Percentiles rank a stretch among this genome's conserved stretches.
These are phyloP conservation scores for Corymbia maculata DNA, from an alignment of 345 rosid species.

Conservation along the genomic window DNA sequence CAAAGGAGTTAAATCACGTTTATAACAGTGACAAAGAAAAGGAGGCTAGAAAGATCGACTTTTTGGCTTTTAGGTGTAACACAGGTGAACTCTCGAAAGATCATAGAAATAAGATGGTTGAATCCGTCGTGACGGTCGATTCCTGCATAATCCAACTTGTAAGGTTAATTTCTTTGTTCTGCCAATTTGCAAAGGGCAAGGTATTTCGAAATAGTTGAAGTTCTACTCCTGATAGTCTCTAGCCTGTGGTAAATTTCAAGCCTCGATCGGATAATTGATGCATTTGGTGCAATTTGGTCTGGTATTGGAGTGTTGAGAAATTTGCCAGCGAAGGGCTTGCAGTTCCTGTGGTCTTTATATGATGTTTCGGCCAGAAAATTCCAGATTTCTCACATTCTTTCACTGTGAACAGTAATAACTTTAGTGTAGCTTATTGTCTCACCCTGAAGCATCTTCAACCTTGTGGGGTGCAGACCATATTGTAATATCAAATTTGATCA, in stretches of 20 bases:
- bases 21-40: neutral
- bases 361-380: neutral
- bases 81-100: neutral
- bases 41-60: neutral
- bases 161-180: neutral
- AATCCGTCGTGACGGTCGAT: neutral
- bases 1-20: neutral
- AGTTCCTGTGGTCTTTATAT: neutral
- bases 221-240: neutral
- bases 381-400: neutral
- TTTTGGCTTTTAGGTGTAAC: neutral
- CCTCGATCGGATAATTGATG: neutral
- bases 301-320: neutral
- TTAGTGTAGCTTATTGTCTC: neutral
- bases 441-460: neutral
- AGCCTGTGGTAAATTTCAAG: neutral
- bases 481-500: neutral
- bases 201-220: neutral
- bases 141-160: neutral
- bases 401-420: neutral
- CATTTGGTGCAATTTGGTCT: neutral
- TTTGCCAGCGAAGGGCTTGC: neutral
- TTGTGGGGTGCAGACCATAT: neutral
- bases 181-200: neutral
- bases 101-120: neutral